Evolutionary conservation across 31 red algal species (phyloP), one percentile per base, ranked within the genome.

Genomic region (Endocladia muricata): DNA sequence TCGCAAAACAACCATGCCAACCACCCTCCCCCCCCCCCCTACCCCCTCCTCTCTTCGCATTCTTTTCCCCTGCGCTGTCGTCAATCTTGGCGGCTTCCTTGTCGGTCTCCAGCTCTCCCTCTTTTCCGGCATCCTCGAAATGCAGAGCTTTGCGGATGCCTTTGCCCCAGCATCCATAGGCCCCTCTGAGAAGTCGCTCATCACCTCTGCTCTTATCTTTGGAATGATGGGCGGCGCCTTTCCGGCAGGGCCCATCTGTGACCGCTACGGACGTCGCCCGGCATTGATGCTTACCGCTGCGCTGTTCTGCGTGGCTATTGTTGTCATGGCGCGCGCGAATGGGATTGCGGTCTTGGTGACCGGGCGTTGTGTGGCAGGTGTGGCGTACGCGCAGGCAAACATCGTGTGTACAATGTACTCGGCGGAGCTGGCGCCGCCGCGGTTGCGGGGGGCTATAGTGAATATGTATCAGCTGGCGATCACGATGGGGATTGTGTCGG

Each of bases 81-180:
- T 77, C 7, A 81, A 80, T 58, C 63, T 81, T 2, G 85, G 76
- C 32, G 85, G 85, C 22, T 48, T 81, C 5, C 60, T 81, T 1
- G 74, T 73, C 33, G 85, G 85, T 21, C 36, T 81, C 29, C 85
- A 89, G 41, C 69, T 89, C n/a, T 65, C 85, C 4, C 32, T 89
- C 19, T 81, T 89, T 60, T 89, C 85, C 1, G 85, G 85, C 19
- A 73, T 89, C 36, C 56, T 81, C 15, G 85, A 89, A 54, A 89
- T 81, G 38, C 55, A 49, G 21, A 41, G 56, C 5, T 89, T 89
- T 60, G 57, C 33, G 4, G 7, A 35, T 22, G 76, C 55, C 22
- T 56, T 89, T 51, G 3, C 61, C n/a, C 62, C 62, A 9, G 21
- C 54, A 3, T 6, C 40, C 15, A 23, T 81, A 1, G 60, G 54